Conservation (phyloP, 495 filamentous ascomycete genomes). For the Neurospora discreta region DNA sequence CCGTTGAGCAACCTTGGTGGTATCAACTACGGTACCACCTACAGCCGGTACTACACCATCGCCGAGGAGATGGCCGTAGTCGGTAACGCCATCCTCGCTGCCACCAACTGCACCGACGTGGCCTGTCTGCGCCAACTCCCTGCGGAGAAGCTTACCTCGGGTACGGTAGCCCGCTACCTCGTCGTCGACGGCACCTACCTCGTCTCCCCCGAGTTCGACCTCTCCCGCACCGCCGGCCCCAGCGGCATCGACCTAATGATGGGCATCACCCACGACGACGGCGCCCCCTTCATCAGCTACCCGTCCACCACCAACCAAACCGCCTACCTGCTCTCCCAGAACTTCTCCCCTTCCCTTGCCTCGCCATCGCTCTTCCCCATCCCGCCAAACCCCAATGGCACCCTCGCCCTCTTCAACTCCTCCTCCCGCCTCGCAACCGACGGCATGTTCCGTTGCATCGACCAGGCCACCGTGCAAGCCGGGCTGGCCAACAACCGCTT, state of each 20-base stretch:
- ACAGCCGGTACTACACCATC: constrained; percentile 38
- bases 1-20: constrained; percentile 39
- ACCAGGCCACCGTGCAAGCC: constrained; percentile 35
- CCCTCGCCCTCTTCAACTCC: constrained; percentile 34
- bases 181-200: constrained; percentile 39
- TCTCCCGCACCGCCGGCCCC: constrained; percentile 15
- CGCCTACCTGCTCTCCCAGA: constrained; percentile 26
- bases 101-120: constrained; percentile 31
- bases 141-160: constrained; percentile 17
- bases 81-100: constrained; percentile 30
- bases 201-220: constrained; percentile 21
- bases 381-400: constrained; percentile 24
- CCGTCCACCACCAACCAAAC: constrained; percentile 23
- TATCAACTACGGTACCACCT: constrained; percentile 31
- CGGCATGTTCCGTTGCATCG: constrained; percentile 38
- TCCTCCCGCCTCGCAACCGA: constrained; percentile 35
- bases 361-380: constrained; percentile 25
- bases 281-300: constrained; percentile 34
- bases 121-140: constrained; percentile 36
- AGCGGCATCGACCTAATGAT: constrained; percentile 30
- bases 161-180: constrained; percentile 25
- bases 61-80: constrained; percentile 24
- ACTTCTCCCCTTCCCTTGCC: constrained; percentile 16
- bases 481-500: constrained; percentile 21
- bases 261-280: constrained; percentile 40